Conservation (phyloP, 176 grass and related monocot genomes). For the Rhynchospora breviuscula region DNA sequence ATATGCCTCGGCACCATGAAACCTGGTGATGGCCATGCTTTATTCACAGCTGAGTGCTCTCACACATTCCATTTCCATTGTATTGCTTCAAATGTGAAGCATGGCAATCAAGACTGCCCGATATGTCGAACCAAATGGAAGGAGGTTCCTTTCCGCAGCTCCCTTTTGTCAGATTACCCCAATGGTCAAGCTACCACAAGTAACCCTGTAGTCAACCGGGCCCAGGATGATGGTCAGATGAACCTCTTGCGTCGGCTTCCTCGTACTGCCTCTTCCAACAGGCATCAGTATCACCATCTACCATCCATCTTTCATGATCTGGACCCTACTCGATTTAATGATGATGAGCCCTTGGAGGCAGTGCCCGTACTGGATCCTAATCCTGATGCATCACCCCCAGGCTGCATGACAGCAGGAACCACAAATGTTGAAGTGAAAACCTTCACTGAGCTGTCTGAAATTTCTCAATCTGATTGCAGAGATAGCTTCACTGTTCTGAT, state of each 20-base stretch:
- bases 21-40: constrained; percentile 69
- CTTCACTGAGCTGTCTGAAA: constrained; percentile 67
- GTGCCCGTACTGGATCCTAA: neutral
- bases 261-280: constrained; percentile 43
- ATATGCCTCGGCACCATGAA: constrained; percentile 84
- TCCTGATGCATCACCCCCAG: constrained; percentile 26
- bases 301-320: constrained; percentile 42
- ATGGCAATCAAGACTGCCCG: constrained; percentile 63
- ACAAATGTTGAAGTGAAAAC: constrained; percentile 74
- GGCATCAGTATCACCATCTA: constrained; percentile 40
- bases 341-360: constrained; percentile 69
- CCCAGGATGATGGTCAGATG: constrained; percentile 50
- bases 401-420: constrained; percentile 24
- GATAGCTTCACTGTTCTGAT: constrained; percentile 68
- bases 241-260: constrained; percentile 56
- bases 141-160: constrained; percentile 60
- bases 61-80: constrained; percentile 89
- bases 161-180: constrained; percentile 29
- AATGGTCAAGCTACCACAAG: constrained; percentile 38
- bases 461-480: constrained; percentile 54
- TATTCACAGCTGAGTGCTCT: constrained; percentile 82
- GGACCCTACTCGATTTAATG: constrained; percentile 56
- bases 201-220: constrained; percentile 40
- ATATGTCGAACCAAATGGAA: constrained; percentile 73
- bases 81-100: constrained; percentile 79